Base-by-base conservation (phyloP, 2,329 filamentous ascomycete genomes). In the Phaeoacremonium minimum region DNA sequence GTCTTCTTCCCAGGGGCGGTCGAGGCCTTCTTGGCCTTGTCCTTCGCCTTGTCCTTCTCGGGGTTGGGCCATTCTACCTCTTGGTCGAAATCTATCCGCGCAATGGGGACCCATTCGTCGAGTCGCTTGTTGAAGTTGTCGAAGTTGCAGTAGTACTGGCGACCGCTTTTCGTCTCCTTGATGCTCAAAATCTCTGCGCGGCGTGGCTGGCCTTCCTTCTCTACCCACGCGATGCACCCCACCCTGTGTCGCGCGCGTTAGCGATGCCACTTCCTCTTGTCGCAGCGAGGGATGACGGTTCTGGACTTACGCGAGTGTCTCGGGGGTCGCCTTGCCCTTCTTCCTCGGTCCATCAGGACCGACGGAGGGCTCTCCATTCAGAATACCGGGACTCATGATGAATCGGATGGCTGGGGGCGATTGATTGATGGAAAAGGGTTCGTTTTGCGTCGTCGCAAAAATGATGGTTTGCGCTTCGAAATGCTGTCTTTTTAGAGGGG, bases 131-230 rank as follows among this genome's bases (percentile, higher is more conserved):
- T 97, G 77, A 96, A 97, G 54, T 95, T 94, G 56, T 95, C 88
- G 59, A 96, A 97, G 61, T 97, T 95, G 53, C 95, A 94, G 62
- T 96, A 96, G 56, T 91, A 96, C 37, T 87, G 85, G 28, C 87
- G 84, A 13, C 85, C 83, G 52, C 87, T 91, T 61, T 94, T 94
- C 15, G 87, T 85, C 41, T 90, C 87, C 55, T 87, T 84, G 50
- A 97, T 94, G 41, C 88, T 93, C n/a, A 98, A 69, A 45, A 98
- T 95, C 61, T 98, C 93, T 50, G 93, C 93, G 66, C 93, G 89
- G 50, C 93, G 83, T 43, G 85, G 76, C 53, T 90, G 82, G 42
- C 88, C 88, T 60, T 95, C 89, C 50, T 80, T 80, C 40, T 67
- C 63, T 30, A 80, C 76, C 68, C 73, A 72, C 15, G 75, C 75